These are phyloP conservation scores for Penicillium cosmopolitanum DNA, from an alignment of 495 filamentous ascomycete genomes.

Conservation along the genomic window DNA sequence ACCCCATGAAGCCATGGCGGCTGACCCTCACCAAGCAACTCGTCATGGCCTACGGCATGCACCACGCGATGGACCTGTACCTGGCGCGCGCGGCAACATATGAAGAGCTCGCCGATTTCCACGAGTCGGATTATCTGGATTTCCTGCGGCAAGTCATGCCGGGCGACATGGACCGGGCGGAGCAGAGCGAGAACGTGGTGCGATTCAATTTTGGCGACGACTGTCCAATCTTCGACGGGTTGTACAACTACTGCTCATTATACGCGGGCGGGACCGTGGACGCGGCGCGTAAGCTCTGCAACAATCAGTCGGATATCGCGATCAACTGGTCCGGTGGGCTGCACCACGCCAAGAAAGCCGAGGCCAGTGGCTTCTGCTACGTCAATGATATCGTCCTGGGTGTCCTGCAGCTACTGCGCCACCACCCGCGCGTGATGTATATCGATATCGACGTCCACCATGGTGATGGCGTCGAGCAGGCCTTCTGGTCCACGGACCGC, in stretches of 20 bases:
- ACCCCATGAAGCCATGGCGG: constrained; percentile 99
- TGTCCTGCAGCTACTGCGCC: constrained; percentile 84
- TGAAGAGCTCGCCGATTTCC: constrained; percentile 87
- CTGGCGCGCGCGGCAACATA: constrained; percentile 77
- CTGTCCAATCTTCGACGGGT: constrained; percentile 94
- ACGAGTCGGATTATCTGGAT: constrained; percentile 85
- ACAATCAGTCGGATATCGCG: constrained; percentile 87
- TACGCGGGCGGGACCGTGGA: constrained; percentile 90
- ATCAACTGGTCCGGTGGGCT: constrained; percentile 99
- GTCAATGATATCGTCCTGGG: constrained; percentile 98
- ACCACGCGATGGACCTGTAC: constrained; percentile 94
- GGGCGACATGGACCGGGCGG: constrained; percentile 49
- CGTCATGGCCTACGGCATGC: constrained; percentile 91
- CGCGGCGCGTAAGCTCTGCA: constrained; percentile 86
- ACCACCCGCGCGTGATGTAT: constrained; percentile 91
- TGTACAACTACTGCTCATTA: constrained; percentile 93
- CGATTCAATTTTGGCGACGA: constrained; percentile 89
- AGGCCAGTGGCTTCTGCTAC: constrained; percentile 96
- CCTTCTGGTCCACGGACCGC: constrained; percentile 94
- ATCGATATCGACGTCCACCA: constrained; percentile 99
- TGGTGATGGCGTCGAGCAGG: constrained; percentile 95
- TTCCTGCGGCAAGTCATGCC: constrained; percentile 63
- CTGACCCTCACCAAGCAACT: constrained; percentile 93
- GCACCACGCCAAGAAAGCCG: constrained; percentile 95
- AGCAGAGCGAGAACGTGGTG: constrained; percentile 44